Percentiles rank a stretch among this genome's conserved stretches.
Evolutionary conservation across 106 monocot genomes (phyloP).

Genomic region (Acorus gramineus): DNA sequence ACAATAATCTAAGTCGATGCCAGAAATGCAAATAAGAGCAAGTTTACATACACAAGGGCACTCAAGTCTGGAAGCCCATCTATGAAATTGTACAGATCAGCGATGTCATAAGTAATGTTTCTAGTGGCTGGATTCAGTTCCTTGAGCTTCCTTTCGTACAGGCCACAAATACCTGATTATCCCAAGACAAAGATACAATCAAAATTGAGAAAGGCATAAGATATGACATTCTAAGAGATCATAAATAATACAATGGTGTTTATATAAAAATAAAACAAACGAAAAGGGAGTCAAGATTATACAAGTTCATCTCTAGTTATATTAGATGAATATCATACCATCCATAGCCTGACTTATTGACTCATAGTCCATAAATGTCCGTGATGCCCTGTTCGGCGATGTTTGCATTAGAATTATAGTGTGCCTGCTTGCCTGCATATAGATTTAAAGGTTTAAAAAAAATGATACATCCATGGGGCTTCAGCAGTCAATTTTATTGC

Average conservation of each 20-base stretch:
- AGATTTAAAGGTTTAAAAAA: too few relatives aligned
- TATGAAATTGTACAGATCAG: constrained; percentile 72
- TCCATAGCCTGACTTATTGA: constrained; percentile 91
- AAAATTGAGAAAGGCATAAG: not conserved
- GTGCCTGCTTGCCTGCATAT: constrained; percentile 65
- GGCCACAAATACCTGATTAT: constrained; percentile 51
- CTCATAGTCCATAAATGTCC: constrained; percentile 91
- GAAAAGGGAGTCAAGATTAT: too few relatives aligned
- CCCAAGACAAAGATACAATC: not conserved
- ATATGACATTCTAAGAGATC: not conserved
- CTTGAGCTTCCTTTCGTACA: constrained; percentile 75
- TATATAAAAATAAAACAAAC: not conserved
- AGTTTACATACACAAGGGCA: constrained; percentile 39
- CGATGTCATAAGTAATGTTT: constrained; percentile 65
- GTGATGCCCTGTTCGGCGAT: constrained; percentile 59
- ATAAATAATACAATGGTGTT: not conserved
- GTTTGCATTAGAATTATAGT: constrained; percentile 93
- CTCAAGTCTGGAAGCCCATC: constrained; percentile 59
- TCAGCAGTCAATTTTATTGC: too few relatives aligned
- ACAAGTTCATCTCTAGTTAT: not conserved
- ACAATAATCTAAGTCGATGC: too few relatives aligned
- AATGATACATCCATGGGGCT: too few relatives aligned
- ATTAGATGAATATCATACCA: constrained; percentile 40
- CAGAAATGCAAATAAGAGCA: too few relatives aligned
- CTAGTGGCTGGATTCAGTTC: constrained; percentile 53